A percentile compares a stretch with the other conserved stretches of the same genome.
Conservation (phyloP, 2,329 filamentous ascomycete species). For the Arthrinium phaeospermum region DNA sequence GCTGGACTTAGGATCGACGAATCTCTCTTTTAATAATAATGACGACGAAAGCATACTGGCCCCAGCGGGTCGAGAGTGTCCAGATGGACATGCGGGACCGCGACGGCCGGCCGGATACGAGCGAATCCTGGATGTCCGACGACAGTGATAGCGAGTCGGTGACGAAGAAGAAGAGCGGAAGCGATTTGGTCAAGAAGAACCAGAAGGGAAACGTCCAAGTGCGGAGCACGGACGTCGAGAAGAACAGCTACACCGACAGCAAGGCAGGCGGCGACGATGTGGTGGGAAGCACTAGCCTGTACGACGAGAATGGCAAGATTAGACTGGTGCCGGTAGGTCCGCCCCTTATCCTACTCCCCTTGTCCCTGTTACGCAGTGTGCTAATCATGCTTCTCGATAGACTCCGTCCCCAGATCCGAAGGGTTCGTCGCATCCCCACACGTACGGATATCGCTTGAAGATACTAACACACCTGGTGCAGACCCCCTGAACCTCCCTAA, state of each 20-base stretch:
- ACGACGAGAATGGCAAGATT: conserved; percentile 17
- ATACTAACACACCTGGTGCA: conserved; percentile 18
- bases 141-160: neutral
- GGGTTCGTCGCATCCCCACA: neutral
- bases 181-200: neutral
- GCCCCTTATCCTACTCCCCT: neutral
- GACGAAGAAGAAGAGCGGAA: neutral
- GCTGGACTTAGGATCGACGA: neutral
- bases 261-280: conserved; percentile 3
- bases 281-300: conserved; percentile 10
- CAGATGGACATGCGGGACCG: conserved; percentile 9
- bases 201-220: neutral
- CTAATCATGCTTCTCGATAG: neutral
- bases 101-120: conserved; percentile 3
- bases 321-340: conserved; percentile 8
- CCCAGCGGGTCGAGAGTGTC: conserved; percentile 10
- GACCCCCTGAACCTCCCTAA: conserved; percentile 40
- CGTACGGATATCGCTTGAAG: neutral
- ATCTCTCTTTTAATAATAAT: conserved; percentile 13
- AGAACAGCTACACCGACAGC: neutral
- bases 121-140: conserved; percentile 3
- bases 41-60: conserved; percentile 15
- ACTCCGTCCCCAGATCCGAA: conserved; percentile 16
- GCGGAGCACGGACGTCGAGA: conserved; percentile 15
- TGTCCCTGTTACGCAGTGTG: no score